Evolutionary conservation across 257 asterid genomes (phyloP), one percentile per base, ranked within the genome.

Genomic region (Penstemon eatonii): DNA sequence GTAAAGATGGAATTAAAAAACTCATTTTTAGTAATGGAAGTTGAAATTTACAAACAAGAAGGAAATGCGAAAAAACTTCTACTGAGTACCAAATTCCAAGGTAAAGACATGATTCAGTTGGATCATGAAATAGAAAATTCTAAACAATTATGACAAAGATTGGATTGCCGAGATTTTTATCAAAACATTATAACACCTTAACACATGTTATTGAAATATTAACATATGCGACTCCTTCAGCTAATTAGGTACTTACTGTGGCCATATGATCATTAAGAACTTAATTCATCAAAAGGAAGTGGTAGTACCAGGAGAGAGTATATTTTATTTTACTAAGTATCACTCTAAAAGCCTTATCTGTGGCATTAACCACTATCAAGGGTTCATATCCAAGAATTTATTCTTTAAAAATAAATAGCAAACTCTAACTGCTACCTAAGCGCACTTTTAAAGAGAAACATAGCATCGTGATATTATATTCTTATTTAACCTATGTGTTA

Each of bases 1-100:
- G 80, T 56, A 59, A 69, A 68, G 40, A 51, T 55, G 47, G 45
- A 74, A 78, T 59, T 12, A 52, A 15, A 40, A 45, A 68, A 67
- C 55, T 66, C 38, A 53, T 63, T 57, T 6, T 47, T 51, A 39
- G 55, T 57, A 70, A 69, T 50, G 60, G 41, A 68, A 67, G 18
- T 25, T 43, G 4, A 40, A 6, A 12, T 65, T 51, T 58, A 12
- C 46, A 63, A 11, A 40, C 2, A 25, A 25, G 33, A 25, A 25
- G 33, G 54, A 72, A 18, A 57, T 38, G 42, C 60, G 8, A 56
- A 44, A 19, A 52, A 40, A 43, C 33, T 37, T 38, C 51, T 51
- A 15, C 13, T 10, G 45, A 33, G 52, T 49, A 10, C 47, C 45
- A 68, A 5, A 39, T 47, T 62, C 41, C 59, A 56, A 19, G 39